Evolutionary conservation across 352 stramenopile genomes (phyloP), one percentile per base, ranked within the genome.

Genomic region (Globisporangium canariense): DNA sequence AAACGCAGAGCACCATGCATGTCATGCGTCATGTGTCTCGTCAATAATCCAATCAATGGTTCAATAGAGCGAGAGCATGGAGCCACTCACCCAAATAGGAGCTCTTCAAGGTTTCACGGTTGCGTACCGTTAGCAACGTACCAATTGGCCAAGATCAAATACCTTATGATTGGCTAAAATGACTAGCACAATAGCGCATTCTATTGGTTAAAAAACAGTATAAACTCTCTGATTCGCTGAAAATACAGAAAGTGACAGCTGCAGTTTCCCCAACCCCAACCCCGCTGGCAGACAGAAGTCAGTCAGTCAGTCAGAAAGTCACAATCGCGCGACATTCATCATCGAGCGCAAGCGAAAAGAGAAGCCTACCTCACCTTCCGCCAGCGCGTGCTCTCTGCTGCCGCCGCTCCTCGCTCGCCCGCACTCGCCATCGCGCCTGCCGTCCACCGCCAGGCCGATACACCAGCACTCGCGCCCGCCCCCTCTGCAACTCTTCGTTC

Each of bases 281-380:
- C 25, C 25, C 25, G 25, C 25, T 28, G 25, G 25, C 25, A 28
- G 25, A 28, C 25, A 28, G 25, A 28, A 28, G 25, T 28, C 25
- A 28, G 25, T 28, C 51, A 57, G 51, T 41, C 51, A 57, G 51
- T 41, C 28, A 57, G 28, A 36, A 16, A 22, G 49, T 36, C 14
- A 57, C 51, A 57, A 57, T 57, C 51, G 30, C 28, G 51, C 51
- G 51, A 57, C 50, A 55, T 38, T 36, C 14, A 57, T 30, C 38
- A 57, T 57, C 51, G 28, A 16, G 51, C 51, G 51, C 38, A 41
- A 41, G 36, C 28, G 43, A 41, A 57, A 57, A 40, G 51, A 57
- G 28, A 25, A 40, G 51, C 28, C n/a, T 13, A 41, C 50, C 7
- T n/a, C 51, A 57, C 51, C 51, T 57, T 28, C 28, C 34, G 43